phyloP scores from a whole-genome alignment of 1,284 basidiomycete species.

The Amylostereum chailletii region DNA sequence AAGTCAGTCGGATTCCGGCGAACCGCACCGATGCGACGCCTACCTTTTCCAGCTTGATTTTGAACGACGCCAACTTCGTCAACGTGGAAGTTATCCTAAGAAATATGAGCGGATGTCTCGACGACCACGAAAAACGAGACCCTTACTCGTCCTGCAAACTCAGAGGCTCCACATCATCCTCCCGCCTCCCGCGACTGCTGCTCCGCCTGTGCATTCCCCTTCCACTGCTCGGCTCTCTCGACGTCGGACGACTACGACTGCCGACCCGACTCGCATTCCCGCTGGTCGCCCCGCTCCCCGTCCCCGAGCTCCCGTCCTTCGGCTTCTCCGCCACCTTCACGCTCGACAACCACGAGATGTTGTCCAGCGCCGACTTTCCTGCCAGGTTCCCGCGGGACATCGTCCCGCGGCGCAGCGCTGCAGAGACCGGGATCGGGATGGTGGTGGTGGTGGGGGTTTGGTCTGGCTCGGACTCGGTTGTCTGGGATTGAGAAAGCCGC shows the following conservation, averaged over 20 bases:
- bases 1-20: not conserved
- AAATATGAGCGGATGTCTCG: not conserved
- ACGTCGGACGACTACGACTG: constrained; percentile 26
- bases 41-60: constrained; percentile 83
- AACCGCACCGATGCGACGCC: constrained; percentile 7
- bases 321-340: constrained; percentile 46
- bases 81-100: constrained; percentile 70
- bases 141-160: constrained; percentile 75
- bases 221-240: constrained; percentile 10
- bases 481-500: not conserved
- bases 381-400: constrained; percentile 51
- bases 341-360: constrained; percentile 62
- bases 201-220: constrained; percentile 22
- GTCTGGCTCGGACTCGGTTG: constrained; percentile 11
- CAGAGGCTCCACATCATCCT: constrained; percentile 39
- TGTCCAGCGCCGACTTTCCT: constrained; percentile 49
- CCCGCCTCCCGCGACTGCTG: constrained; percentile 30
- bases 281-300: constrained; percentile 40
- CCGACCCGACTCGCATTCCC: constrained; percentile 30
- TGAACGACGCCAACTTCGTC: constrained; percentile 57
- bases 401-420: constrained; percentile 25
- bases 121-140: not conserved
- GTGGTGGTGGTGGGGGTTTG: constrained; percentile 11
- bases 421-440: constrained; percentile 12
- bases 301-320: constrained; percentile 43